phyloP scores from a whole-genome alignment of 2,329 filamentous ascomycete species.

The Fusarium sublunatum region DNA sequence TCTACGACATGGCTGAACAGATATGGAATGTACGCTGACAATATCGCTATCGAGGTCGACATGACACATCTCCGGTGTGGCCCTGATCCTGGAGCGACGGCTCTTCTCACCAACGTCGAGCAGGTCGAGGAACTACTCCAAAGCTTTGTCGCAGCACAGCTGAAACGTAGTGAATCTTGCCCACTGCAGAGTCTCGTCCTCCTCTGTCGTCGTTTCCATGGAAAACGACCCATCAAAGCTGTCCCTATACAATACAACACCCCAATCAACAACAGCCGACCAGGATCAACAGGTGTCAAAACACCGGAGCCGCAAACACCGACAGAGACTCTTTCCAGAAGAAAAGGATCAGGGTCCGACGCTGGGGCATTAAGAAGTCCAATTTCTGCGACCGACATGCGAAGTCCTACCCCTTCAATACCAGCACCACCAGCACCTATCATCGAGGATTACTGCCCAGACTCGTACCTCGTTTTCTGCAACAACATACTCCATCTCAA shows the following conservation, averaged over 20 bases:
- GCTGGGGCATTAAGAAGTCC: background rate
- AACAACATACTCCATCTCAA: slow-evolving; percentile 48
- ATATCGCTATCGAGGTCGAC: slow-evolving; percentile 56
- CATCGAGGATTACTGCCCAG: slow-evolving; percentile 46
- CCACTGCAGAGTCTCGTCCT: slow-evolving; percentile 49
- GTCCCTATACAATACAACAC: slow-evolving; percentile 5
- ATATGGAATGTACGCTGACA: slow-evolving; percentile 52
- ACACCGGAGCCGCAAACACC: slow-evolving; percentile 20
- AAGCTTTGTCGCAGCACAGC: slow-evolving; percentile 46
- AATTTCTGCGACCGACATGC: background rate
- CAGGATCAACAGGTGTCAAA: slow-evolving; percentile 15
- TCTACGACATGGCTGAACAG: slow-evolving; percentile 51
- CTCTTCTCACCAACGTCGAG: slow-evolving; percentile 41
- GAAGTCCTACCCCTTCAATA: slow-evolving; percentile 2
- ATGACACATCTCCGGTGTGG: slow-evolving; percentile 54
- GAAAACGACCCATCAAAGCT: slow-evolving; percentile 19
- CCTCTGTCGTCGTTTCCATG: slow-evolving; percentile 52
- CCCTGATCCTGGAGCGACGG: slow-evolving; percentile 35
- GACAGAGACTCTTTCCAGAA: background rate
- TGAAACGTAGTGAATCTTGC: slow-evolving; percentile 32
- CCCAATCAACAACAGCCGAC: slow-evolving; percentile 18
- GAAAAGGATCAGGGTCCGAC: background rate
- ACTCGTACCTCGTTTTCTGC: slow-evolving; percentile 49
- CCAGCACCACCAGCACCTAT: background rate
- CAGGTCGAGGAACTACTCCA: slow-evolving; percentile 46